Percentiles rank a stretch among this genome's conserved stretches.
phyloP scores from a whole-genome alignment of 257 asterid genomes.

The Echites panduratus region DNA sequence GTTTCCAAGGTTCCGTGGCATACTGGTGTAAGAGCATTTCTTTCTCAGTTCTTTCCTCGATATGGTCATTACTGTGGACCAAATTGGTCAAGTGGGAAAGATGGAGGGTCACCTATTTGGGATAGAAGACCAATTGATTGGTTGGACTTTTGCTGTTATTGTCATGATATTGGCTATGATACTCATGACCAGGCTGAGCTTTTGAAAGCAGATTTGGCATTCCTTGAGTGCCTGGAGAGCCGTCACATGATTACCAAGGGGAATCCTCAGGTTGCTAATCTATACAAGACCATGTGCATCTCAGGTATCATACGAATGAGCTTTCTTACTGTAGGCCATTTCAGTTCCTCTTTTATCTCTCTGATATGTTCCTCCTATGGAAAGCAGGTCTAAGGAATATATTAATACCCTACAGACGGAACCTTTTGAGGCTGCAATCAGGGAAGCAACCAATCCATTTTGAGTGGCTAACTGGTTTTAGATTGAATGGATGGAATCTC shows the following conservation, averaged over 20 bases:
- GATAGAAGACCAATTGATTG: conserved; percentile 91
- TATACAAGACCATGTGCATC: conserved; percentile 76
- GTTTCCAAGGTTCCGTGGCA: conserved; percentile 96
- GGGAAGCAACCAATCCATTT: conserved; percentile 37
- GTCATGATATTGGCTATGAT: conserved; percentile 93
- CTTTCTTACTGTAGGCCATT: not conserved
- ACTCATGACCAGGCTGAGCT: conserved; percentile 81
- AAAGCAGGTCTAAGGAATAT: conserved; percentile 72
- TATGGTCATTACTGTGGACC: conserved; percentile 97
- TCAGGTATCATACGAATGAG: conserved; percentile 48
- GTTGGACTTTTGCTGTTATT: conserved; percentile 95
- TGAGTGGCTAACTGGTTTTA: conserved; percentile 34
- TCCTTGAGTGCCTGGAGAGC: conserved; percentile 90
- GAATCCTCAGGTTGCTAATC: conserved; percentile 56
- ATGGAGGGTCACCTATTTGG: conserved; percentile 79
- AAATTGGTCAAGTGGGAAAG: conserved; percentile 95
- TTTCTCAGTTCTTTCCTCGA: conserved; percentile 81
- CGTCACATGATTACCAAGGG: conserved; percentile 62
- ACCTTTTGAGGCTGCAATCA: conserved; percentile 57
- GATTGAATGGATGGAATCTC: not conserved
- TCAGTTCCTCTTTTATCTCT: not conserved
- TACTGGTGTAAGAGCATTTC: conserved; percentile 76
- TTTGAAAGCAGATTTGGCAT: conserved; percentile 84
- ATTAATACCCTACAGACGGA: conserved; percentile 75
- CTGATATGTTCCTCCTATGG: not conserved